These are phyloP conservation scores for Clavariopsis aquatica DNA, from an alignment of 495 filamentous ascomycete genomes.

Conservation along the genomic window DNA sequence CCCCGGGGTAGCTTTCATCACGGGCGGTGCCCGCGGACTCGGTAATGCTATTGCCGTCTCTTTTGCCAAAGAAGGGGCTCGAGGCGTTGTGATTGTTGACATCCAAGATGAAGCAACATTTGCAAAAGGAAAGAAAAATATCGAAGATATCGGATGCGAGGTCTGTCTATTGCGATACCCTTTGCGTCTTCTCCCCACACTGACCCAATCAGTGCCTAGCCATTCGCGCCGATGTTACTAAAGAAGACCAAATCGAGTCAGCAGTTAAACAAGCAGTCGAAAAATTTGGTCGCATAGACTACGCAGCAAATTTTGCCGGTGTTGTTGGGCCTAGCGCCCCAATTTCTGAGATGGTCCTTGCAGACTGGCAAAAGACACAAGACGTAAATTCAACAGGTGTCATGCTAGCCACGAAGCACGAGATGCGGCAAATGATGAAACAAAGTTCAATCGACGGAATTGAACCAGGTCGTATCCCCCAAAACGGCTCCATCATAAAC, in stretches of 20 bases:
- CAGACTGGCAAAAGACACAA: constrained; percentile 40
- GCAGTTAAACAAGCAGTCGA: constrained; percentile 38
- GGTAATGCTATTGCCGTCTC: constrained; percentile 38
- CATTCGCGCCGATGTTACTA: constrained; percentile 43
- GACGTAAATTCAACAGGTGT: constrained; percentile 44
- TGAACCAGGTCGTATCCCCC: constrained; percentile 29
- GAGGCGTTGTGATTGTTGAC: constrained; percentile 38
- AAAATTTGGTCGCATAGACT: constrained; percentile 41
- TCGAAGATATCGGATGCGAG: constrained; percentile 28
- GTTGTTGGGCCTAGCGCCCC: constrained; percentile 28
- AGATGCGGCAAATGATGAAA: constrained; percentile 45
- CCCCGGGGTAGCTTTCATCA: constrained; percentile 40
- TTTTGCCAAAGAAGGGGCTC: constrained; percentile 39
- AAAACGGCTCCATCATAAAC: constrained; percentile 46
- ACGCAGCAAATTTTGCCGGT: constrained; percentile 38
- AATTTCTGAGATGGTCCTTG: constrained; percentile 37
- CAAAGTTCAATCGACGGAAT: constrained; percentile 39
- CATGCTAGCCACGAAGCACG: constrained; percentile 43
- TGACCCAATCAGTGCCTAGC: constrained; percentile 25
- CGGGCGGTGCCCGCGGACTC: constrained; percentile 37
- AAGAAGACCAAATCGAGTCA: constrained; percentile 40
- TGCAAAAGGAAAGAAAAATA: constrained; percentile 35
- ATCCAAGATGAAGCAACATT: constrained; percentile 30
- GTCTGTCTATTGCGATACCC: background rate
- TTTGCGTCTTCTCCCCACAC: background rate